phyloP scores from a whole-genome alignment of 2,329 filamentous ascomycete species.

The Phialocephala subalpina region DNA sequence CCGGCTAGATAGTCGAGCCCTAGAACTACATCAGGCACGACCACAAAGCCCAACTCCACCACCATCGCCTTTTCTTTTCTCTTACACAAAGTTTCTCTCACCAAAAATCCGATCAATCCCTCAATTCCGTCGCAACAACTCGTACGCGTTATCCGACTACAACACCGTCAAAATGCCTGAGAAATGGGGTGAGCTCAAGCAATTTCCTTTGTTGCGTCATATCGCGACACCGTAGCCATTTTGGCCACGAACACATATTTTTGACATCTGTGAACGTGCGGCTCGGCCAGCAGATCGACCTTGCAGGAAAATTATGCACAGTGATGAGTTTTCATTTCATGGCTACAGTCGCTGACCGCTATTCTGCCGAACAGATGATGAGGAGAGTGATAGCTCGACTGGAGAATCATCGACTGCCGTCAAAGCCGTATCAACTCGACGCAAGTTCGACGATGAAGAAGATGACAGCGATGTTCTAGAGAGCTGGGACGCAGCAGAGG shows the following conservation, averaged over 20 bases:
- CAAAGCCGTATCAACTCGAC: conserved; percentile 38
- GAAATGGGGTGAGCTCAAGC: conserved; percentile 44
- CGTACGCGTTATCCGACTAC: not conserved
- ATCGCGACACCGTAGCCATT: conserved; percentile 14
- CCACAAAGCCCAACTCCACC: not conserved
- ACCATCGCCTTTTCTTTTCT: not conserved
- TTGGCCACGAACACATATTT: conserved; percentile 15
- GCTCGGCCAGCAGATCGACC: conserved; percentile 32
- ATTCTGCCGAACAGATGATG: conserved; percentile 44
- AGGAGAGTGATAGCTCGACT: conserved; percentile 59
- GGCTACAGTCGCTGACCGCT: conserved; percentile 41
- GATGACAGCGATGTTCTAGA: conserved; percentile 88
- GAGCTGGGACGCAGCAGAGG: conserved; percentile 95
- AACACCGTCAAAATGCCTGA: conserved; percentile 41
- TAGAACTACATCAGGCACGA: not conserved
- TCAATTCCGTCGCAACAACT: not conserved
- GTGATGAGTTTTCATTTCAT: conserved; percentile 28
- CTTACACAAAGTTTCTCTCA: too few relatives aligned
- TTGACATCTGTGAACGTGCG: conserved; percentile 16
- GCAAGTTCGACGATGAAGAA: conserved; percentile 94
- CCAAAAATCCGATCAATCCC: not conserved
- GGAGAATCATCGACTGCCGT: conserved; percentile 36
- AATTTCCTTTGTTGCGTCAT: conserved; percentile 35
- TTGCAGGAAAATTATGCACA: conserved; percentile 35
- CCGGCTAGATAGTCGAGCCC: not conserved